These are phyloP conservation scores for Artemisia annua DNA, from an alignment of 129 eudicot genomes.

Conservation along the genomic window DNA sequence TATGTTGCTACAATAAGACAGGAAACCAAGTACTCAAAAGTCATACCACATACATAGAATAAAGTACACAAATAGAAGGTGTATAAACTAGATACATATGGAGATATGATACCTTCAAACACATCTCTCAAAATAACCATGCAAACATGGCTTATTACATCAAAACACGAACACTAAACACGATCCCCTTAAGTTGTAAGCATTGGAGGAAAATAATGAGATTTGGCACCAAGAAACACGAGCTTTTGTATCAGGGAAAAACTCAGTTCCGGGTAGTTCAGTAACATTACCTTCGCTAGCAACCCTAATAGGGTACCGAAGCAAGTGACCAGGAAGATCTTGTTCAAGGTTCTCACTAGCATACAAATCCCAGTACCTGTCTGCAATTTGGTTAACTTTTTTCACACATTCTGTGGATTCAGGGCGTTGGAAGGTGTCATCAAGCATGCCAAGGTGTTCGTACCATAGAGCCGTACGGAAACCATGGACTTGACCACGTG, in stretches of 20 bases:
- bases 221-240: slow-evolving; percentile 62
- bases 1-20: no score
- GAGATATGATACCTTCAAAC: not conserved
- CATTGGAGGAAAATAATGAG: slow-evolving; percentile 67
- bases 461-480: slow-evolving; percentile 85
- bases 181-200: slow-evolving; percentile 50
- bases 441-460: slow-evolving; percentile 84
- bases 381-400: slow-evolving; percentile 62
- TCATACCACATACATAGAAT: slow-evolving; percentile 11
- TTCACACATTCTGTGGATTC: slow-evolving; percentile 48
- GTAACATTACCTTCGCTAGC: slow-evolving; percentile 57
- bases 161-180: slow-evolving; percentile 1
- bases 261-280: slow-evolving; percentile 65
- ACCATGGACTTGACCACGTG: slow-evolving; percentile 77
- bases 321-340: slow-evolving; percentile 79
- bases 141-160: slow-evolving; percentile 27
- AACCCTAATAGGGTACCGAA: slow-evolving; percentile 63
- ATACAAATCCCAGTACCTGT: slow-evolving; percentile 66
- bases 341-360: slow-evolving; percentile 54
- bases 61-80: slow-evolving; percentile 4
- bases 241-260: slow-evolving; percentile 76
- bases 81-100: slow-evolving; percentile 9
- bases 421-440: slow-evolving; percentile 55
- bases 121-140: not conserved
- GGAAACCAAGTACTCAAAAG: no score